These are phyloP conservation scores for Rhizomucor miehei DNA, from an alignment of 371 early-diverging fungal species.

Conservation along the genomic window DNA sequence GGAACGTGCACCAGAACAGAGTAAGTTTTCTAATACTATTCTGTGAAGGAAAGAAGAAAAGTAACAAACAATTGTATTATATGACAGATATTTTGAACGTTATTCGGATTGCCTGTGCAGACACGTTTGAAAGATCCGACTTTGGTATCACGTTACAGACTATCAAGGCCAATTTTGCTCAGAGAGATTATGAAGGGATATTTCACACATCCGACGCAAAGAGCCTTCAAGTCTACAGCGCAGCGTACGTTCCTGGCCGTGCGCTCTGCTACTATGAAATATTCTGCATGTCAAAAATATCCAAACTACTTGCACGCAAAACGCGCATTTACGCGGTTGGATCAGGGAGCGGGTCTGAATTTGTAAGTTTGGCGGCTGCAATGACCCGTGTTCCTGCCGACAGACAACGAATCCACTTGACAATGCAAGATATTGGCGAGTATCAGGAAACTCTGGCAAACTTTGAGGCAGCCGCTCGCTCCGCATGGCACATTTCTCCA, in stretches of 20 bases:
- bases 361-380: constrained; percentile 79
- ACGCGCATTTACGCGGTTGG: constrained; percentile 68
- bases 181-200: constrained; percentile 81
- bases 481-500: constrained; percentile 28
- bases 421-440: constrained; percentile 75
- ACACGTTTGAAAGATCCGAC: constrained; percentile 56
- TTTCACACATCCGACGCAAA: constrained; percentile 60
- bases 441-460: constrained; percentile 44
- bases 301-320: constrained; percentile 37
- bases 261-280: constrained; percentile 83
- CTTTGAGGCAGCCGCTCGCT: constrained; percentile 28
- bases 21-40: constrained; percentile 17
- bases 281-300: constrained; percentile 57
- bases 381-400: constrained; percentile 51
- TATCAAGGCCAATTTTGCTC: constrained; percentile 80
- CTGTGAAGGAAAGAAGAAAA: neutral
- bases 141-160: constrained; percentile 61
- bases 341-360: constrained; percentile 86
- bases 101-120: constrained; percentile 63
- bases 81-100: constrained; percentile 60
- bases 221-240: constrained; percentile 79
- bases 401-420: constrained; percentile 44
- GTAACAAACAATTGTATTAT: neutral
- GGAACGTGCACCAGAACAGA: constrained; percentile 55
- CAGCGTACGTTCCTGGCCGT: constrained; percentile 84